Base-by-base conservation (phyloP, 352 stramenopile genomes). In the Hyaloperonospora arabidopsidis region DNA sequence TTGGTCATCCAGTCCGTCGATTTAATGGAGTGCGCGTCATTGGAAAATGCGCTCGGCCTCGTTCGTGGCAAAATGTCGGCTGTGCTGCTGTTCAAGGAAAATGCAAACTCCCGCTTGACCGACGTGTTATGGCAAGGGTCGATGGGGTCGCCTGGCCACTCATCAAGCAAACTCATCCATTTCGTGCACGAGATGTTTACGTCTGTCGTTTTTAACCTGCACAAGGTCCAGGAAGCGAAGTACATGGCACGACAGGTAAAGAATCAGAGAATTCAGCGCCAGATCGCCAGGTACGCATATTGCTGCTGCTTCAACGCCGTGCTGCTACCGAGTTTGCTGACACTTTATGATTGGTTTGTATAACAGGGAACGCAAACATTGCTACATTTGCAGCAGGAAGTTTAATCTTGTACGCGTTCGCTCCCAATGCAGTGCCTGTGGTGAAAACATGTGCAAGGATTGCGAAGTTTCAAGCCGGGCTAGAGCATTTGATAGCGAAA, bases 311-410 rank as follows among this genome's bases (percentile, higher is more conserved):
- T 25, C 17, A 29, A 28, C 17, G 51, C 48, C 1, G 23, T 19
- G 15, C 47, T 50, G 23, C 6, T 28, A 18, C 1, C 44, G 0
- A 41, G 21, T 39, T 23, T 59, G 34, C 19, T 68, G 32, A 52
- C 25, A 25, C 18, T n/a, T 19, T 23, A 19, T 52, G 39, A n/a
- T 44, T 60, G 51, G 36, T 34, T 46, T 23, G 7, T 29, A 29
- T 25, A 36, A 13, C 49, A 85, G 75, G 17, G 71, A 79, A 13
- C 73, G 71, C 39, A 88, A 86, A 52, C 61, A 63, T 34, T 88
- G 78, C 63, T 74, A 73, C 52, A 64, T 91, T 52, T 91, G 81
- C 69, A 75, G 64, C 51, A 86, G 83, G 28, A 85, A 82, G 44
- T 91, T 91, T 47, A 86, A 74, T 32, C 50, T 93, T 11, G 58